phyloP scores from a whole-genome alignment of 331 rosid genomes.

The Acacia pycnantha region DNA sequence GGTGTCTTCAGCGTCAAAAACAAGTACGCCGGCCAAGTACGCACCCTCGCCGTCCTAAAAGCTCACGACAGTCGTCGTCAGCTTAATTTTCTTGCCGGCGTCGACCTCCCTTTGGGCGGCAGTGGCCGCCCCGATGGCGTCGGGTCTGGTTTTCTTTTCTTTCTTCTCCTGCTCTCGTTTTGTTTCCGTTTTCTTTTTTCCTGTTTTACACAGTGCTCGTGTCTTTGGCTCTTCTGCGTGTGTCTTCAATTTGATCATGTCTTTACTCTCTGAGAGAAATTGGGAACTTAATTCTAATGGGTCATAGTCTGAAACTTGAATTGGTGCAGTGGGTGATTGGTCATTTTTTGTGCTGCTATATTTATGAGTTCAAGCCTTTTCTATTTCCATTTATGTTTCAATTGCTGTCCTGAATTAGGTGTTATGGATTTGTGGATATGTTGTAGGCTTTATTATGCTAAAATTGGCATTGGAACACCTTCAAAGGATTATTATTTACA shows the following conservation, averaged over 20 bases:
- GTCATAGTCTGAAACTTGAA: not conserved
- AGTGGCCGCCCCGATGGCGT: conserved; percentile 86
- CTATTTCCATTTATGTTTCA: not conserved
- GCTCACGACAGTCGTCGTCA: conserved; percentile 89
- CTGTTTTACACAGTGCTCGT: not conserved
- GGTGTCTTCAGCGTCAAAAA: conserved; percentile 82
- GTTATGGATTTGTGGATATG: conserved; percentile 6
- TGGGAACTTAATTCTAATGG: not conserved
- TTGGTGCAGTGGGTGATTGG: not conserved
- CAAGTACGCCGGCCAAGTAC: conserved; percentile 71
- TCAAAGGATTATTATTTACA: conserved; percentile 81
- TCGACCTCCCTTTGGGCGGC: conserved; percentile 90
- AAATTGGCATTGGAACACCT: conserved; percentile 96
- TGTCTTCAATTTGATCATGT: not conserved
- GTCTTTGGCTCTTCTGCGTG: not conserved
- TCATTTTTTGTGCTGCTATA: not conserved
- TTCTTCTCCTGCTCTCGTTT: not conserved
- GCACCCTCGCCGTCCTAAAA: conserved; percentile 61
- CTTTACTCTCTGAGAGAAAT: not conserved
- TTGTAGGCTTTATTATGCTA: conserved; percentile 90
- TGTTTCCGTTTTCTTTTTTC: not conserved
- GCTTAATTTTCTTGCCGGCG: conserved; percentile 75
- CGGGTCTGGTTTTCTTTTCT: conserved; percentile 43
- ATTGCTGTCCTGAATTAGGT: conserved; percentile 10
- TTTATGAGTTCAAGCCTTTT: not conserved